A percentile compares a stretch with the other conserved stretches of the same genome.
Evolutionary conservation across 352 stramenopile genomes (phyloP).

Genomic region (Globisporangium emineosum): DNA sequence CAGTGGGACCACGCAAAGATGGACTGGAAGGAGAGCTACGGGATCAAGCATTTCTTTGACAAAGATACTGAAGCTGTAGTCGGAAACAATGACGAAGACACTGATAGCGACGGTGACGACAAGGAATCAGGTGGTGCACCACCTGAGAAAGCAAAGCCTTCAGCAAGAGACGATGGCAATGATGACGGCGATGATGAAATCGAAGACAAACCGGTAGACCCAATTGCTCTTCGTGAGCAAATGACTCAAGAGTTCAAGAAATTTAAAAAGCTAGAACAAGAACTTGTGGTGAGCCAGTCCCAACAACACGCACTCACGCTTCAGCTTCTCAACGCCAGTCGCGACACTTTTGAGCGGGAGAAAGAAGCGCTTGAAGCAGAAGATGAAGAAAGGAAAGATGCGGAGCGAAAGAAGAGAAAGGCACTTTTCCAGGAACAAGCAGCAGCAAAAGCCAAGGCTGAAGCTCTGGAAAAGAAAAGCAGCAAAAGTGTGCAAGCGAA

Average conservation of each 20-base stretch:
- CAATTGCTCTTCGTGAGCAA: constrained; percentile 36
- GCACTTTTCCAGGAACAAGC: constrained; percentile 41
- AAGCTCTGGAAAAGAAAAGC: constrained; percentile 36
- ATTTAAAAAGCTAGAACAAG: constrained; percentile 26
- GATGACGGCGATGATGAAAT: constrained; percentile 19
- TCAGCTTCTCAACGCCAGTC: constrained; percentile 57
- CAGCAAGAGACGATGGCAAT: neutral
- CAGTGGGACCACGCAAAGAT: constrained; percentile 52
- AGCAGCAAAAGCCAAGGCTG: constrained; percentile 42
- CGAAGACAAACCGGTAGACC: constrained; percentile 33
- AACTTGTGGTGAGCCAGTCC: constrained; percentile 30
- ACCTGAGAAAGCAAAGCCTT: neutral
- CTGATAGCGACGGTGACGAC: neutral
- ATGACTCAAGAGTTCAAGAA: constrained; percentile 37
- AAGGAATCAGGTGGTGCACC: neutral
- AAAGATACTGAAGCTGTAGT: neutral
- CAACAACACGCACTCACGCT: constrained; percentile 52
- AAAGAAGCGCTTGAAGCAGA: constrained; percentile 42
- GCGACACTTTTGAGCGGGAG: constrained; percentile 56
- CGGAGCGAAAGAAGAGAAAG: constrained; percentile 44
- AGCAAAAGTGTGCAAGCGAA: constrained; percentile 26
- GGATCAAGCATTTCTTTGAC: constrained; percentile 47
- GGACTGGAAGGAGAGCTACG: constrained; percentile 55
- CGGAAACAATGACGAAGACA: constrained; percentile 11
- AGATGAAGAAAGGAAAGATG: constrained; percentile 42